A percentile compares a stretch with the other conserved stretches of the same genome.
phyloP scores from a whole-genome alignment of 2,329 filamentous ascomycete species.

The Aspergillus proliferans region DNA sequence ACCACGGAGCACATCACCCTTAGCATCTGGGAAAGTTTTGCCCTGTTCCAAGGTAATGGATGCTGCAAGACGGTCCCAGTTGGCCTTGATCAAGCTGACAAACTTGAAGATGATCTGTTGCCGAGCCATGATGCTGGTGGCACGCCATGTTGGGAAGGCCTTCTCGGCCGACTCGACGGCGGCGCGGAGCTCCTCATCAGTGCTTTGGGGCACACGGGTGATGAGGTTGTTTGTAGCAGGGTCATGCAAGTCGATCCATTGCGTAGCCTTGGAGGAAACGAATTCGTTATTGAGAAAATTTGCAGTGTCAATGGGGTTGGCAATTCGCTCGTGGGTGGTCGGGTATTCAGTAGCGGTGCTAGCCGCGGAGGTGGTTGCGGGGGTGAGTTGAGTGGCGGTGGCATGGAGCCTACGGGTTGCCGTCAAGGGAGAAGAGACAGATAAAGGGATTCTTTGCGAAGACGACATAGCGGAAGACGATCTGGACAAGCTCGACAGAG shows the following conservation, averaged over 20 bases:
- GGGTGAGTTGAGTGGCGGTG: slow-evolving; percentile 47
- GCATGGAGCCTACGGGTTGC: slow-evolving; percentile 43
- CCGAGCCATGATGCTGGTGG: slow-evolving; percentile 52
- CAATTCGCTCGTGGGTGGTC: slow-evolving; percentile 50
- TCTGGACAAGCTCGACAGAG: slow-evolving; percentile 17
- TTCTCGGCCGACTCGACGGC: slow-evolving; percentile 58
- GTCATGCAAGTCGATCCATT: slow-evolving; percentile 60
- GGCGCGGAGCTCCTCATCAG: slow-evolving; percentile 57
- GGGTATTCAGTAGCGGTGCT: slow-evolving; percentile 50
- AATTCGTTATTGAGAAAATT: slow-evolving; percentile 63
- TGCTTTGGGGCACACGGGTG: slow-evolving; percentile 59
- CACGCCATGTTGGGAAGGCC: slow-evolving; percentile 57
- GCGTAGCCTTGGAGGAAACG: slow-evolving; percentile 50
- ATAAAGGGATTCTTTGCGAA: slow-evolving; percentile 10
- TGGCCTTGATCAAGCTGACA: slow-evolving; percentile 54
- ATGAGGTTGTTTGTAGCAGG: slow-evolving; percentile 63
- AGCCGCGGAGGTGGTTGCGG: slow-evolving; percentile 45
- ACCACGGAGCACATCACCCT: slow-evolving; percentile 59
- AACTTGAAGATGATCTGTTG: slow-evolving; percentile 65
- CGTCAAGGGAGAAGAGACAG: slow-evolving; percentile 17
- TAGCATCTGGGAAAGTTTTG: slow-evolving; percentile 63
- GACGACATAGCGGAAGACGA: slow-evolving; percentile 15
- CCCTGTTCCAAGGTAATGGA: slow-evolving; percentile 63
- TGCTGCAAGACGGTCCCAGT: slow-evolving; percentile 60
- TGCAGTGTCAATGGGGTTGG: slow-evolving; percentile 51